phyloP scores from a whole-genome alignment of 2,329 filamentous ascomycete species.

The Epichloe gansuensis region DNA sequence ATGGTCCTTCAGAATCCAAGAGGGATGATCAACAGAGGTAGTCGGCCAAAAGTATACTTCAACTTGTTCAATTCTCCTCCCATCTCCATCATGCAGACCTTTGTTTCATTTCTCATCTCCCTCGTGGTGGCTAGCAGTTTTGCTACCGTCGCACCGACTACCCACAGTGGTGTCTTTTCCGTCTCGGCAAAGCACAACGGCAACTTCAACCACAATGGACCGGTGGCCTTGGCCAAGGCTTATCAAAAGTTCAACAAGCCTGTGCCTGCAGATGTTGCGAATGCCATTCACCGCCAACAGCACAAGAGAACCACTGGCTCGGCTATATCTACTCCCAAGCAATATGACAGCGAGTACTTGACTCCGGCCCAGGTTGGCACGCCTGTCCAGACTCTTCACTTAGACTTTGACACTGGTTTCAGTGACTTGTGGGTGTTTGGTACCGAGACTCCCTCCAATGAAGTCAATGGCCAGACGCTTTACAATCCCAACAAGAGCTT shows the following conservation, averaged over 20 bases:
- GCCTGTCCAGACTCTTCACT: constrained; percentile 9
- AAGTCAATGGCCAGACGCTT: constrained; percentile 27
- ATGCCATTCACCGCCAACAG: not conserved
- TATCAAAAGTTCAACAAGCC: constrained; percentile 9
- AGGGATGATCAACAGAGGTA: not conserved
- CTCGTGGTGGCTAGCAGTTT: constrained; percentile 9
- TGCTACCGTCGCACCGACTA: constrained; percentile 7
- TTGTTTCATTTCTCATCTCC: constrained; percentile 11
- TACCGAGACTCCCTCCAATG: constrained; percentile 25
- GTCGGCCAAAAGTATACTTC: not conserved
- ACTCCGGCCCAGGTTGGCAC: constrained; percentile 11
- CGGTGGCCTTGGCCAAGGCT: constrained; percentile 9
- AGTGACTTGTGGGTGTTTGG: constrained; percentile 26
- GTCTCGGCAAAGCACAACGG: constrained; percentile 7
- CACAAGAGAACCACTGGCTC: constrained; percentile 6
- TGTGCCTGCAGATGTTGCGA: constrained; percentile 5
- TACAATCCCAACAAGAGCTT: constrained; percentile 27
- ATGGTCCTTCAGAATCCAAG: not conserved
- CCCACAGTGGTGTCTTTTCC: not conserved
- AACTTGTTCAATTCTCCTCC: not conserved
- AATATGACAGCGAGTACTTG: constrained; percentile 9
- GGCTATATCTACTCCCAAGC: constrained; percentile 4
- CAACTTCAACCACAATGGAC: constrained; percentile 6
- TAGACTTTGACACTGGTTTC: constrained; percentile 15
- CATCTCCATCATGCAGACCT: constrained; percentile 10